Evolutionary conservation across 1,284 basidiomycete species (phyloP).

Genomic region (Athelia sp.): DNA sequence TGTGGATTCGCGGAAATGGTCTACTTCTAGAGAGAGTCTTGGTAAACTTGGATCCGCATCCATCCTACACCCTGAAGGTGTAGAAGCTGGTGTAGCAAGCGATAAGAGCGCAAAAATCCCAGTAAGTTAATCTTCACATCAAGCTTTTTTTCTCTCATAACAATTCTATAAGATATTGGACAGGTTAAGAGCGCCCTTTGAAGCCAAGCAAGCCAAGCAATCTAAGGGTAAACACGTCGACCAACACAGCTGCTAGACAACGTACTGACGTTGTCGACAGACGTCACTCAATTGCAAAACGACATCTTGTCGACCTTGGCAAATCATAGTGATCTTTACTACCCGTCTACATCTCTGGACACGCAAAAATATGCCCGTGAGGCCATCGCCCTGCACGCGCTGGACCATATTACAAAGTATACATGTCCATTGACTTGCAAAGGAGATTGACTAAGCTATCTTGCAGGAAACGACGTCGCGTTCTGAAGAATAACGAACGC

Average conservation of each 20-base stretch:
- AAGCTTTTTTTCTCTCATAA: too few species aligned
- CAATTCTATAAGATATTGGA: slow-evolving; percentile 60
- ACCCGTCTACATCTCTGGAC: slow-evolving; percentile 56
- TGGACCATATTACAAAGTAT: slow-evolving; percentile 89
- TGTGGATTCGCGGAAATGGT: slow-evolving; percentile 51
- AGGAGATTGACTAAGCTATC: too few species aligned
- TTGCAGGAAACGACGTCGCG: slow-evolving; percentile 86
- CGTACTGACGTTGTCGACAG: too few species aligned
- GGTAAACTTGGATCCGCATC: slow-evolving; percentile 50
- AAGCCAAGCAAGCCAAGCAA: slow-evolving; percentile 46
- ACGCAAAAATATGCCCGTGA: slow-evolving; percentile 54
- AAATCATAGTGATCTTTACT: slow-evolving; percentile 70
- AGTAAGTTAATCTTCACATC: too few species aligned
- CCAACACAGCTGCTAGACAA: slow-evolving; percentile 10
- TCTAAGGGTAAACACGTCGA: slow-evolving; percentile 37
- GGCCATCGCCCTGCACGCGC: slow-evolving; percentile 66
- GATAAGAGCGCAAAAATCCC: background rate
- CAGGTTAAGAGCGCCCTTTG: slow-evolving; percentile 51
- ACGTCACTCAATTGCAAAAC: slow-evolving; percentile 52
- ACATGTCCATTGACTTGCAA: too few species aligned
- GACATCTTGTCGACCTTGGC: slow-evolving; percentile 62
- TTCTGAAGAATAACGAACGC: slow-evolving; percentile 94
- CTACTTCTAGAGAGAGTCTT: slow-evolving; percentile 31
- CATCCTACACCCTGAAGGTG: slow-evolving; percentile 43
- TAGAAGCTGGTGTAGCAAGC: slow-evolving; percentile 23